Evolutionary conservation across 1,284 basidiomycete genomes (phyloP), one percentile per base, ranked within the genome.

Genomic region (Ustilago lituana): DNA sequence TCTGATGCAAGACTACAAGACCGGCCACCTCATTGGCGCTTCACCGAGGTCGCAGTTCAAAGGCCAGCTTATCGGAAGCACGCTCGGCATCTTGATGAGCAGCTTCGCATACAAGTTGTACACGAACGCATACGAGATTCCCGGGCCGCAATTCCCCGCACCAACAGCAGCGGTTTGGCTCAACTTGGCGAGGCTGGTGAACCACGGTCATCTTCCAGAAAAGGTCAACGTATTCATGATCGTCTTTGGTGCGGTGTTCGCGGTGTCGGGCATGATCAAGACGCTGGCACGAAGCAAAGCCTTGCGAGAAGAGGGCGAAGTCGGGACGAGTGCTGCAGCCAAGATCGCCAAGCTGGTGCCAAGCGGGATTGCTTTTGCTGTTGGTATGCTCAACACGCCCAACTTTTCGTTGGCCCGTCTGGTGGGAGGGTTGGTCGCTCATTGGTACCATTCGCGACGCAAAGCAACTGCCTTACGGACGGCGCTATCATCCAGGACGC

Each of bases 1-100:
- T 82, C 87, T 98, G 17, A 97, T 98, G 94, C 94, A 98, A 84
- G 95, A 98, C 82, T 86, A 97, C 71, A 98, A 98, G 85, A 97
- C 94, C 1, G 95, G 95, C 0, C 86, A 97, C 19, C 87, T 94
- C 48, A 88, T 88, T 63, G 93, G 77, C 14, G 79, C 81, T 11
- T 76, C 77, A 15, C 83, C 83, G 15, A 67, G 77, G 20, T 75
- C 78, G 23, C 82, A 82, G 55, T 84, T 83, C 61, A 73, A 80
- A 15, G 83, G 82, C 3, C 83, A 83, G 71, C 69, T 83, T 35
- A 59, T 81, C 24, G 64, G 67, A 17, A 63, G 92, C 5, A 93
- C 92, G 32, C 53, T 73, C 5, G 93, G 91, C 19, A 93, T 98
- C 29, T 81, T 96, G 49, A 90, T 98, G 23, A 93, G 93, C 2